phyloP scores from a whole-genome alignment of 306 rosid species.

The Pyrus communis region DNA sequence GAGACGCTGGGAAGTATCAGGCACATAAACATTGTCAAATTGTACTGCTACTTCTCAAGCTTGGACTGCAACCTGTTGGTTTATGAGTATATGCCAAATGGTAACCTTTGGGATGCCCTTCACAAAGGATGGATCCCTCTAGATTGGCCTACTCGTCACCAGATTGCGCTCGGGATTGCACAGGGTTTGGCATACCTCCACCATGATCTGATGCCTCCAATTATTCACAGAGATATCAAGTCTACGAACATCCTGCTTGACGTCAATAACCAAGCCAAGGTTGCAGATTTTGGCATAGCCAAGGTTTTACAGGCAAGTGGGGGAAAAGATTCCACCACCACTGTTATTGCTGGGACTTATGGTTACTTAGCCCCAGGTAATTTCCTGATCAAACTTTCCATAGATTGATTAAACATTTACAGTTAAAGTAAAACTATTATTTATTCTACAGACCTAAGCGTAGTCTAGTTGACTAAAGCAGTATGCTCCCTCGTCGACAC shows the following conservation, averaged over 20 bases:
- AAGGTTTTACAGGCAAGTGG: constrained; percentile 93
- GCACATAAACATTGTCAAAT: constrained; percentile 86
- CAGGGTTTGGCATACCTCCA: constrained; percentile 95
- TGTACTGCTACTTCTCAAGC: constrained; percentile 75
- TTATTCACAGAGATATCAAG: constrained; percentile 87
- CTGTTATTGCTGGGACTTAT: constrained; percentile 84
- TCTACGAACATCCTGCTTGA: constrained; percentile 82
- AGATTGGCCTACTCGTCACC: constrained; percentile 89
- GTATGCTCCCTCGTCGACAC: neutral
- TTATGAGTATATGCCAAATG: constrained; percentile 90
- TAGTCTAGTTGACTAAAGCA: neutral
- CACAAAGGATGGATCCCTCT: constrained; percentile 60
- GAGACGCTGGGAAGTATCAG: constrained; percentile 86
- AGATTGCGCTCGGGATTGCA: constrained; percentile 73
- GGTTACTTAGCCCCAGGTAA: constrained; percentile 96
- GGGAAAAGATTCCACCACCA: constrained; percentile 78
- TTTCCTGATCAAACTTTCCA: neutral
- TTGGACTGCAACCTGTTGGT: constrained; percentile 66
- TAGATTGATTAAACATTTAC: neutral
- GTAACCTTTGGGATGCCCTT: constrained; percentile 90
- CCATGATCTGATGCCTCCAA: constrained; percentile 73
- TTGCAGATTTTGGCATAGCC: constrained; percentile 95
- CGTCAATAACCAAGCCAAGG: constrained; percentile 75
- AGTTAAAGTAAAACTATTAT: neutral
- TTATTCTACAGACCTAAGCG: neutral